A percentile compares a stretch with the other conserved stretches of the same genome.
Conservation (phyloP, 2,329 filamentous ascomycete species). For the Chaetomium strumarium region DNA sequence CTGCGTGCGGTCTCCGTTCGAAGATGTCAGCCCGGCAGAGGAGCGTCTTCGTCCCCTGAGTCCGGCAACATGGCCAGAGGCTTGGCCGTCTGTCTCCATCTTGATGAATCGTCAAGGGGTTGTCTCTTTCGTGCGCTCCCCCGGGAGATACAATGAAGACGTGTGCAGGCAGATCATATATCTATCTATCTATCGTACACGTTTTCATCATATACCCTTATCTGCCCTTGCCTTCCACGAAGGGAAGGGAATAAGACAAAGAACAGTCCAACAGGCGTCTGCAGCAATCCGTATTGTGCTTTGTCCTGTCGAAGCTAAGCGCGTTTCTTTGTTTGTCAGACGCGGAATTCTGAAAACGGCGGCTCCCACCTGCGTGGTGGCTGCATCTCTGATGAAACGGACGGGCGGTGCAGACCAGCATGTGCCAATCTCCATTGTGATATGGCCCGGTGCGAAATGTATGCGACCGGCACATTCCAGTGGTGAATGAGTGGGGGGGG, state of each 20-base stretch:
- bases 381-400: not conserved
- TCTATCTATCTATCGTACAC: too few species aligned
- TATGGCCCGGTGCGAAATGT: not conserved
- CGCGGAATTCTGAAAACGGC: constrained; percentile 8
- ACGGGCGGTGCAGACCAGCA: not conserved
- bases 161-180: too few species aligned
- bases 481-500: too few species aligned
- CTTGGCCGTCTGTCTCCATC: constrained; percentile 3
- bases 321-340: constrained; percentile 2
- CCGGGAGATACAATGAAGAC: too few species aligned
- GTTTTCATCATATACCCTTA: too few species aligned
- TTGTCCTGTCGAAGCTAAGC: not conserved
- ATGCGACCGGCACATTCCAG: constrained; percentile 1
- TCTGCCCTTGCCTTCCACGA: not conserved
- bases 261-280: not conserved
- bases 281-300: not conserved
- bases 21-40: not conserved
- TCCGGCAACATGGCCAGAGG: not conserved
- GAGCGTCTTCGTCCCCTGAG: not conserved
- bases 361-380: not conserved
- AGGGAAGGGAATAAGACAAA: not conserved
- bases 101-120: not conserved
- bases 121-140: too few species aligned
- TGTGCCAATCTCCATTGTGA: constrained; percentile 1
- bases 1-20: not conserved